Percentiles rank a stretch among this genome's conserved stretches.
Conservation (phyloP, 2,329 filamentous ascomycete genomes). For the Ambrosiella xylebori region DNA sequence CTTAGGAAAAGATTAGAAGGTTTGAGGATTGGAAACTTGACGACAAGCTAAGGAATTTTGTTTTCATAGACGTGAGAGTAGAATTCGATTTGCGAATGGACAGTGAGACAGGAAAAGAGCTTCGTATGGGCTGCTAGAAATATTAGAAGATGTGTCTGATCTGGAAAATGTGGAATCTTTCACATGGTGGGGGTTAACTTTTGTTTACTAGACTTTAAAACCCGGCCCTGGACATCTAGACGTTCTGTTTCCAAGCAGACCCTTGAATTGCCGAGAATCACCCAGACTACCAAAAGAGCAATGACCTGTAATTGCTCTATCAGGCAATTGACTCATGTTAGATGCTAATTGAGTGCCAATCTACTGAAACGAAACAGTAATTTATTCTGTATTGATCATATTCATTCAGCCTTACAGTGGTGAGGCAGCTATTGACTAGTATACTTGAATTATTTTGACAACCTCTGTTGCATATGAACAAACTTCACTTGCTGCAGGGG, state of each 20-base stretch:
- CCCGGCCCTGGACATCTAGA: neutral
- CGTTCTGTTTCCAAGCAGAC: neutral
- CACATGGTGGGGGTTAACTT: neutral
- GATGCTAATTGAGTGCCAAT: neutral
- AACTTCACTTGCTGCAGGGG: neutral
- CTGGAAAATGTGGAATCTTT: neutral
- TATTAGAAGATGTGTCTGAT: neutral
- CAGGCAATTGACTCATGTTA: neutral
- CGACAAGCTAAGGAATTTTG: too few species aligned
- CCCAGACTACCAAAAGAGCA: neutral
- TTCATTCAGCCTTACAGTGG: too few species aligned
- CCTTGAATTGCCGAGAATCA: neutral
- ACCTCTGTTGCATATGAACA: neutral
- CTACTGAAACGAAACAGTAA: too few species aligned
- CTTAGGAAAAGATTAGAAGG: too few species aligned
- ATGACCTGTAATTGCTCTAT: neutral
- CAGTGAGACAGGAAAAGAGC: neutral
- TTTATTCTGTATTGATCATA: too few species aligned
- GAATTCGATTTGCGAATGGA: too few species aligned
- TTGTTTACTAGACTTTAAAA: neutral
- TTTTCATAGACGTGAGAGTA: too few species aligned
- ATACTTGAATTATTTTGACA: too few species aligned
- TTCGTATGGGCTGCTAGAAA: neutral
- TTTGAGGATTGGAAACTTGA: too few species aligned
- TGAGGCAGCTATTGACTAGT: neutral